Evolutionary conservation across 1,284 basidiomycete species (phyloP), one percentile per base, ranked within the genome.

Genomic region (Sanghuangporus weigelae): DNA sequence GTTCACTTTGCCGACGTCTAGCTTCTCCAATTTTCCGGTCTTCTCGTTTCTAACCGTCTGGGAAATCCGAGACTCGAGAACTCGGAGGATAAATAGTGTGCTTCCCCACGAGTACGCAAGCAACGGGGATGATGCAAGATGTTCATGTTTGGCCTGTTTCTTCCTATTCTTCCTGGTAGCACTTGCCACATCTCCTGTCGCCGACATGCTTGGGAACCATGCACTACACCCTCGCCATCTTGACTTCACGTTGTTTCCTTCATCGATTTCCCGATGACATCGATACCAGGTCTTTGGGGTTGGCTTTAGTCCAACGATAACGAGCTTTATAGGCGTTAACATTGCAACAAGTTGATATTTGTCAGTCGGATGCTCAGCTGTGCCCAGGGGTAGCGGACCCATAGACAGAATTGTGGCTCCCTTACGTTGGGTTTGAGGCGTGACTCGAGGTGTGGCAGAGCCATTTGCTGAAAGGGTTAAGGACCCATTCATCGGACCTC

Each of bases 271-370:
- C n/a, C 92, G 84, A 67, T 89, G 79, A 61, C 83, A 84, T 68
- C 95, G 87, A 72, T 92, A 92, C 95, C 96, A 98, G 0, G 96
- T 99, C 70, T 92, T 87, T 2, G 97, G 92, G 0, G 85, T 83
- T 0, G 97, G 97, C 71, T 95, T 96, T 67, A 99, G 75, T 2
- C 95, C 96, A 2, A 98, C 93, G 44, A 99, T 83, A 3, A 99
- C 93, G 14, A 99, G 78, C 72, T 99, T 99, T 26, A 87, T 83
- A 0, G 93, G 87, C 0, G 96, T 98, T 46, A 99, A 81, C 56
- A 99, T 76, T 0, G 96, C 95, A 36, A 95, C 82, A 39, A 98
- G 79, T 56, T 91, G 84, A 71, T 95, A 92, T n/a, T 78, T 71
- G 72, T 99, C 96, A 0, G 92, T 92, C 0, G 86, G 72, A 77